Evolutionary conservation across 345 rosid species (phyloP).

Genomic region (Eucalyptus polybractea): DNA sequence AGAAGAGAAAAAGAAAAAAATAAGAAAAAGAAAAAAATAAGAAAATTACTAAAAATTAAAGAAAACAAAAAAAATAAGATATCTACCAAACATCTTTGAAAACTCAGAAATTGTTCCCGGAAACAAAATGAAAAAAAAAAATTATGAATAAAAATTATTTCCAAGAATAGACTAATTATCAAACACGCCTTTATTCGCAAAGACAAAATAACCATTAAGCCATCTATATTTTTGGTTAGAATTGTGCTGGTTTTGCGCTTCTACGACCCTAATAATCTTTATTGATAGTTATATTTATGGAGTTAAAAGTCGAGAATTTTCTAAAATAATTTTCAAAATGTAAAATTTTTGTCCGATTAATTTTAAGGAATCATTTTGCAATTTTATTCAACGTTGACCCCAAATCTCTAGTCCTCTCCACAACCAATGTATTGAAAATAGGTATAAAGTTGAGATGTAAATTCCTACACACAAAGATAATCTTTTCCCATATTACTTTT

Average conservation of each 20-base stretch:
- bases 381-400: background rate
- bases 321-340: background rate
- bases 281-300: background rate
- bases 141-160: too few relatives aligned
- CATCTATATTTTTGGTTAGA: background rate
- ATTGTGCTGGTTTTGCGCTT: background rate
- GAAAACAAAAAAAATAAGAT: too few relatives aligned
- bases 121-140: too few relatives aligned
- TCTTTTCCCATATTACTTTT: too few relatives aligned
- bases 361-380: background rate
- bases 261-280: background rate
- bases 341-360: background rate
- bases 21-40: rapidly evolving
- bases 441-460: background rate
- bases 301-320: background rate
- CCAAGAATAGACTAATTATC: too few relatives aligned
- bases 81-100: too few relatives aligned
- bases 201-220: background rate
- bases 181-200: too few relatives aligned
- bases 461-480: background rate
- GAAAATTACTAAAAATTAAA: too few relatives aligned
- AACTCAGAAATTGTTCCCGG: rapidly evolving
- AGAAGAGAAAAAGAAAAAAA: too few relatives aligned
- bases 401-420: background rate
- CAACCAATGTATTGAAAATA: background rate